These are phyloP conservation scores for Agroathelia rolfsii DNA, from an alignment of 1,284 basidiomycete species.

Conservation along the genomic window DNA sequence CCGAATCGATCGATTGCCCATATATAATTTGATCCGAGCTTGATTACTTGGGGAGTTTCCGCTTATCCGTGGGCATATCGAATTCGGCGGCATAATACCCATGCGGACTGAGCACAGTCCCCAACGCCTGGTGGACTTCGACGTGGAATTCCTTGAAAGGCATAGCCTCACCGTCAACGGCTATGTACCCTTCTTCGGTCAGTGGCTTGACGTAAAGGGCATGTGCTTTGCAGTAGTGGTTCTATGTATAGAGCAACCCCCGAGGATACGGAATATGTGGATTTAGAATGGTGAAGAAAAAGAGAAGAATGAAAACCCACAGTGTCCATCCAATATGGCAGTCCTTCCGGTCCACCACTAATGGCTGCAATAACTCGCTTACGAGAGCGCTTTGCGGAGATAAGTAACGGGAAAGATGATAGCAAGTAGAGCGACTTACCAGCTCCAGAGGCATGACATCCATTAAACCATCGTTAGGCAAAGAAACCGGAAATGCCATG, in stretches of 20 bases:
- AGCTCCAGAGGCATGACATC: constrained; percentile 67
- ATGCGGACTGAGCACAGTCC: constrained; percentile 59
- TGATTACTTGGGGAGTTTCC: constrained; percentile 2
- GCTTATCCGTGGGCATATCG: constrained; percentile 16
- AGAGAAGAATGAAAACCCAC: constrained; percentile 28
- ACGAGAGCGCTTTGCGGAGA: constrained; percentile 38
- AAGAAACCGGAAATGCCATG: constrained; percentile 81
- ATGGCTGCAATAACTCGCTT: constrained; percentile 49
- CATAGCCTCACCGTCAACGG: constrained; percentile 79
- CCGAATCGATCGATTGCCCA: background rate
- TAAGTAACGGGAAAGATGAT: background rate
- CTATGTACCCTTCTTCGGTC: constrained; percentile 40
- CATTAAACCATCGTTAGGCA: constrained; percentile 72
- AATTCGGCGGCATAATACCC: constrained; percentile 59
- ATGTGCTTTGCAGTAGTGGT: constrained; percentile 71
- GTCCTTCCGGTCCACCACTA: constrained; percentile 60
- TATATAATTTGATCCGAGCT: background rate
- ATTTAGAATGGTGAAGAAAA: constrained; percentile 4
- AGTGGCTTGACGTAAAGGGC: constrained; percentile 71
- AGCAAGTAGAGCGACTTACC: constrained; percentile 27
- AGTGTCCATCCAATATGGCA: constrained; percentile 55
- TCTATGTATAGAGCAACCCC: constrained; percentile 27
- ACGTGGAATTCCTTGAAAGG: constrained; percentile 79
- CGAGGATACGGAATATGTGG: constrained; percentile 1
- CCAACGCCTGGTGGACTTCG: constrained; percentile 68